Evolutionary conservation across 2,329 filamentous ascomycete species (phyloP).

Genomic region (Salinomyces thailandicus): DNA sequence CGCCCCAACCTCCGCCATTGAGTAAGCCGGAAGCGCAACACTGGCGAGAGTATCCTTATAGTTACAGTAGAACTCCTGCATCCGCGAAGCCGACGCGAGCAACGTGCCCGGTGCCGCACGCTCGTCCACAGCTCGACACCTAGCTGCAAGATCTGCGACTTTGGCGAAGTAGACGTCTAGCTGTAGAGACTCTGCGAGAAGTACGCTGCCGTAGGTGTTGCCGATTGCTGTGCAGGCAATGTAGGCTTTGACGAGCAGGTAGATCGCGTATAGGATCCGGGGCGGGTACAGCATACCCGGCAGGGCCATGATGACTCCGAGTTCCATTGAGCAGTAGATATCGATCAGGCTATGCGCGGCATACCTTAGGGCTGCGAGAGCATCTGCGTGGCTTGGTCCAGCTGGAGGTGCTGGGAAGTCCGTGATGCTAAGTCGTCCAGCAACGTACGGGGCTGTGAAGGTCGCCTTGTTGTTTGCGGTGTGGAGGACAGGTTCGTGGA

Average conservation of each 20-base stretch:
- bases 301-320: slow-evolving; percentile 10
- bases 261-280: slow-evolving; percentile 17
- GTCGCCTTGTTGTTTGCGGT: slow-evolving; percentile 21
- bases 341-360: slow-evolving; percentile 18
- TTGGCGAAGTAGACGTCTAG: slow-evolving; percentile 19
- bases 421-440: slow-evolving; percentile 18
- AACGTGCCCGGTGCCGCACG: slow-evolving; percentile 9
- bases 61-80: slow-evolving; percentile 13
- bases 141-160: slow-evolving; percentile 4
- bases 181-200: slow-evolving; percentile 17
- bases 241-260: slow-evolving; percentile 19
- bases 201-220: slow-evolving; percentile 18
- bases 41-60: slow-evolving; percentile 7
- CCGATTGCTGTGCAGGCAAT: slow-evolving; percentile 17
- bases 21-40: background rate
- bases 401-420: slow-evolving; percentile 18
- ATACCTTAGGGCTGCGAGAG: slow-evolving; percentile 13
- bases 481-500: slow-evolving; percentile 22
- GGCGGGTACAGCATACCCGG: slow-evolving; percentile 15
- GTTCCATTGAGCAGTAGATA: slow-evolving; percentile 9
- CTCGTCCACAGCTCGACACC: background rate
- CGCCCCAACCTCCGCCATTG: background rate
- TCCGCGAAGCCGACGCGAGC: slow-evolving; percentile 7
- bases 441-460: slow-evolving; percentile 22
- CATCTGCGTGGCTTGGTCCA: slow-evolving; percentile 16